phyloP scores from a whole-genome alignment of 495 filamentous ascomycete genomes.

The Amorphotheca resinae region DNA sequence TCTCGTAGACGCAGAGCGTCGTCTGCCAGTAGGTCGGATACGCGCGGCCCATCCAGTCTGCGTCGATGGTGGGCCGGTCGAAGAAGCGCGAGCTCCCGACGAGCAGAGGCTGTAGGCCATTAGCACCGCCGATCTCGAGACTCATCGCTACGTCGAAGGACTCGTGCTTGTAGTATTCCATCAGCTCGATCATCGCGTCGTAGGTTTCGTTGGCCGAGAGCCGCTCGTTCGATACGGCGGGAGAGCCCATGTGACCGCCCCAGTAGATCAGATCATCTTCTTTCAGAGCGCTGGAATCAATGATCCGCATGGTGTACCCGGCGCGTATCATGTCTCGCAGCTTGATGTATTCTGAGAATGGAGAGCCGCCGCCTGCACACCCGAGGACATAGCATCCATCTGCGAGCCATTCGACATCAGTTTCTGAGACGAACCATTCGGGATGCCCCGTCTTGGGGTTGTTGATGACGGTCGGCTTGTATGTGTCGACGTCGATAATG shows the following conservation, averaged over 20 bases:
- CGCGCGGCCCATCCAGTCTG: slow-evolving; percentile 27
- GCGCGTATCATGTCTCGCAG: slow-evolving; percentile 18
- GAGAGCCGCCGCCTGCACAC: slow-evolving; percentile 31
- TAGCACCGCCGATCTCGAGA: slow-evolving; percentile 29
- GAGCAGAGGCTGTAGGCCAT: slow-evolving; percentile 26
- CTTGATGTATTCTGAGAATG: slow-evolving; percentile 18
- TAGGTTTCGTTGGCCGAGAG: slow-evolving; percentile 24
- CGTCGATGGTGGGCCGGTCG: slow-evolving; percentile 25
- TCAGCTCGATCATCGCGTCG: slow-evolving; percentile 23
- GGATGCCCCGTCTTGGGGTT: slow-evolving; percentile 6
- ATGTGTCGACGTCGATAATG: slow-evolving; percentile 10
- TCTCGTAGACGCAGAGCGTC: slow-evolving; percentile 23
- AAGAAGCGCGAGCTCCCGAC: slow-evolving; percentile 20
- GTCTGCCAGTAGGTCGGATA: slow-evolving; percentile 24
- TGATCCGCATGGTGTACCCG: slow-evolving; percentile 17
- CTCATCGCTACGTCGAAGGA: slow-evolving; percentile 23
- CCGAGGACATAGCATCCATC: slow-evolving; percentile 37
- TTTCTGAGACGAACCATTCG: slow-evolving; percentile 16
- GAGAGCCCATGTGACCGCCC: slow-evolving; percentile 16
- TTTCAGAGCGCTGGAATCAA: slow-evolving; percentile 15
- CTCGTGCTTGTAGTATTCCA: slow-evolving; percentile 20
- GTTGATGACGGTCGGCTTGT: slow-evolving; percentile 11
- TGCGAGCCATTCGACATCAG: slow-evolving; percentile 26
- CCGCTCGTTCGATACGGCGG: slow-evolving; percentile 23
- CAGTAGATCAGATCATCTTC: slow-evolving; percentile 11